Percentiles rank a stretch among this genome's conserved stretches.
Conservation (phyloP, 2,329 filamentous ascomycete genomes). For the Coleophoma eucalyptorum region DNA sequence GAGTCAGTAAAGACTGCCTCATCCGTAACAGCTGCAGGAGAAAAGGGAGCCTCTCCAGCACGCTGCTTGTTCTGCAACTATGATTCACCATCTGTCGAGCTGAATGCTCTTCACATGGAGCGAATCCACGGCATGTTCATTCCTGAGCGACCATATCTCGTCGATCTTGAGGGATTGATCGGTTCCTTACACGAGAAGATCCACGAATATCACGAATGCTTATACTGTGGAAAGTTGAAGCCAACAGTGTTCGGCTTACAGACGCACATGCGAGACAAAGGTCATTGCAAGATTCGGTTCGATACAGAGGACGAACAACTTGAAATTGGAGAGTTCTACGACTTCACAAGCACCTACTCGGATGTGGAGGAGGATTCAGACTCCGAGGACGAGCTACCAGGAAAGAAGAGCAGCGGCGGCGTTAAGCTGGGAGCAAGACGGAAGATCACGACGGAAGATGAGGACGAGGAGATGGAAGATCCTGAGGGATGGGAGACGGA, state of each 20-base stretch:
- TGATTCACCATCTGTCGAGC: conserved; percentile 67
- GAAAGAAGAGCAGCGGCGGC: conserved; percentile 48
- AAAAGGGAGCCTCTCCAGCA: conserved; percentile 33
- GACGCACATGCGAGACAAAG: conserved; percentile 95
- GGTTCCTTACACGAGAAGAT: conserved; percentile 77
- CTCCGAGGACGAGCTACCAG: conserved; percentile 45
- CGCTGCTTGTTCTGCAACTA: conserved; percentile 91
- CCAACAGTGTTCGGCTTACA: conserved; percentile 77
- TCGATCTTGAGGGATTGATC: conserved; percentile 78
- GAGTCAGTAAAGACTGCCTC: conserved; percentile 18
- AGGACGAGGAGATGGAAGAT: conserved; percentile 50
- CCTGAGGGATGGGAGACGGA: conserved; percentile 95
- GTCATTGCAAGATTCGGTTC: conserved; percentile 96
- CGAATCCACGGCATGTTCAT: conserved; percentile 94
- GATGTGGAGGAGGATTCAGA: conserved; percentile 67
- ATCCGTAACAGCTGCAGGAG: conserved; percentile 26
- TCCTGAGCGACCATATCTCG: conserved; percentile 80
- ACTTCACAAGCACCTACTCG: conserved; percentile 93
- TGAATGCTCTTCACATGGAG: conserved; percentile 87
- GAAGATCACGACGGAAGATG: conserved; percentile 47
- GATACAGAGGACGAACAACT: conserved; percentile 85
- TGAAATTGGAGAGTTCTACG: conserved; percentile 94
- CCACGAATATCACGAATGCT: conserved; percentile 74
- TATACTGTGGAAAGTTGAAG: conserved; percentile 83
- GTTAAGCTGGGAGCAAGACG: conserved; percentile 68